Evolutionary conservation across 140 eudicot genomes (phyloP), one percentile per base, ranked within the genome.

Genomic region (Bidens hawaiensis): DNA sequence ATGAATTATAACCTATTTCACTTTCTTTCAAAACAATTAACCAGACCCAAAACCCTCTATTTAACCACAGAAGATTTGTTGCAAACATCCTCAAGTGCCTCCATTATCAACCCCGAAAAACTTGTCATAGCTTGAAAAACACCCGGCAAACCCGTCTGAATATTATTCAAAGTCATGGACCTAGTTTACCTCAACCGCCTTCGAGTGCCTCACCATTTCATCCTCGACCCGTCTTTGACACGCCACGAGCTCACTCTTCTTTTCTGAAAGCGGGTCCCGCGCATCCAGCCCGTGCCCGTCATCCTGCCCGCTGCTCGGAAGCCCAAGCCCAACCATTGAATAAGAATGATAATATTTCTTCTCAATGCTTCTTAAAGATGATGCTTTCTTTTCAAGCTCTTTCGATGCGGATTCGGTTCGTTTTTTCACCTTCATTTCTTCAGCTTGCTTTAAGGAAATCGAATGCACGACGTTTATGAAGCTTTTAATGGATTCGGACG

Each of bases 61-160:
- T 83, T 80, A 28, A 93, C 85, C 0, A 85, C 87, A 57, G 85
- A 93, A 3, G 98, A 87, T 13, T 81, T 78, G 51, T 78, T 82
- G 76, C 98, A 91, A 6, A 80, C 98, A 22, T 64, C 70, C 75
- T 80, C 96, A 47, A 91, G 88, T 24, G 89, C 81, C 59, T 84
- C 96, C 69, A 66, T 82, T 45, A 91, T 72, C 72, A 91, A 72
- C 34, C 84, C 79, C 26, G 98, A 91, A 77, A 91, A 91, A 54
- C 98, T 87, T 12, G 89, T 82, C 95, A 91, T 76, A 0, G 98
- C 96, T 73, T 91, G 96, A 67, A 91, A 91, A 61, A 91, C 98
- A 26, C 98, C 98, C 0, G 98, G 98, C 69, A 91, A 67, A 2
- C 98, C 98, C 0, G 98, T 91, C 52, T 91, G 98, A 18, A 91